Evolutionary conservation across 1,139 yeast genomes (phyloP), one percentile per base, ranked within the genome.

Genomic region (Hansenula sp.): DNA sequence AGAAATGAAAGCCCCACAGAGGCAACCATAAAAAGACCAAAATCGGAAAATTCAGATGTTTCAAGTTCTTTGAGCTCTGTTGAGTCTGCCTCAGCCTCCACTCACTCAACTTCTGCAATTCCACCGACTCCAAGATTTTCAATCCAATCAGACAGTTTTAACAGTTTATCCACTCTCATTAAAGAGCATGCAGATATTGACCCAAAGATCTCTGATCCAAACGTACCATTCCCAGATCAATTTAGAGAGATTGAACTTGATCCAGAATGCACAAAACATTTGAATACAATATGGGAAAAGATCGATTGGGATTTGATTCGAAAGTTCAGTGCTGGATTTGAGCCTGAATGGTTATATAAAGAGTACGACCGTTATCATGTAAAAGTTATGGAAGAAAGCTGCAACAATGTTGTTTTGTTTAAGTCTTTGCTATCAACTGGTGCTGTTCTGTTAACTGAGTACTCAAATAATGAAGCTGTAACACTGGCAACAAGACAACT

Each of bases 321-420:
- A 5, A 36, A 40, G 4, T 52, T 53, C 40, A 51, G 48, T n/a
- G n/a, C 18, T 6, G 54, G 52, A 2, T 54, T 53, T 40, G 59
- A 52, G 24, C 46, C 47, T 3, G 58, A 53, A 39, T 36, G 36
- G 4, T 17, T 54, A 6, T 53, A 55, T 42, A 38, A 42, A 37
- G 53, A 48, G n/a, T 54, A 52, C 41, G 58, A 53, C 33, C 8
- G 28, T 31, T 55, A 47, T 39, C 52, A 53, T 21, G 19, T n/a
- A 2, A 37, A 41, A 10, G 32, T 45, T 16, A 43, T 55, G 48
- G 46, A 40, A 36, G 60, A 57, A 41, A 54, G 57, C 2, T 41
- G 37, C 15, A 51, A 50, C 17, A 57, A 57, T 37, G 48, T 57
- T 42, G 51, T 57, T 10, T 36, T 57, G 11, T 57, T 57, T 44